Percentiles rank a stretch among this genome's conserved stretches.
These are phyloP conservation scores for Rasamsonia emersonii DNA, from an alignment of 2,329 filamentous ascomycete species.

Conservation along the genomic window DNA sequence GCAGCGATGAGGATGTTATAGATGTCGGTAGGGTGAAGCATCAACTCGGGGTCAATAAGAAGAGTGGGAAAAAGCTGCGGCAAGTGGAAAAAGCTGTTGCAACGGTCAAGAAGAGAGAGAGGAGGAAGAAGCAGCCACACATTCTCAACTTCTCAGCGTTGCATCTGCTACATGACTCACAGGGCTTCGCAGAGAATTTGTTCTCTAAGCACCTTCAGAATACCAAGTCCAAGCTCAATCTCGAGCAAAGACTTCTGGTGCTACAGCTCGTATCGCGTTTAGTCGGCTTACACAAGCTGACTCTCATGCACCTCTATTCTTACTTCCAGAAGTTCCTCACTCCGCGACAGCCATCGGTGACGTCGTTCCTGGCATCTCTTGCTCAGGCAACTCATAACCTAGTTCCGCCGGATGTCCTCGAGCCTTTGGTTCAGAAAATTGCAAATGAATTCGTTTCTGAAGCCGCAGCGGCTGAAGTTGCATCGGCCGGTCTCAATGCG, in stretches of 20 bases:
- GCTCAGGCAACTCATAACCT: conserved; percentile 87
- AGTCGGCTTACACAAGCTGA: conserved; percentile 87
- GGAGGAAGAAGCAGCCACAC: conserved; percentile 80
- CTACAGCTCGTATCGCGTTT: conserved; percentile 84
- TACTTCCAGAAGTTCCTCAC: conserved; percentile 93
- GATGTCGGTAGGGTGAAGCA: conserved; percentile 79
- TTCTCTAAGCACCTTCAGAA: conserved; percentile 89
- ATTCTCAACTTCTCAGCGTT: conserved; percentile 93
- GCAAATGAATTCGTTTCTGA: conserved; percentile 98
- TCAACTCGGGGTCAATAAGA: conserved; percentile 89
- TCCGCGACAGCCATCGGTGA: conserved; percentile 80
- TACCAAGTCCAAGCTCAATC: conserved; percentile 70
- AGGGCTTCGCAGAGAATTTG: conserved; percentile 82
- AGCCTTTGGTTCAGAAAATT: conserved; percentile 88
- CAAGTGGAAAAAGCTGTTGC: conserved; percentile 70
- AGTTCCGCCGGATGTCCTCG: conserved; percentile 84
- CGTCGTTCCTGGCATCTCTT: conserved; percentile 82
- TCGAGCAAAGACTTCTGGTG: conserved; percentile 85
- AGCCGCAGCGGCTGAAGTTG: conserved; percentile 81
- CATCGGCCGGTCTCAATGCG: conserved; percentile 82
- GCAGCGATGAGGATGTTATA: conserved; percentile 64
- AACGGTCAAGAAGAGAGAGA: conserved; percentile 74
- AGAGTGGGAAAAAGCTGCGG: conserved; percentile 78
- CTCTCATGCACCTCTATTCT: conserved; percentile 82
- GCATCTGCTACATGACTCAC: conserved; percentile 87